These are phyloP conservation scores for Phytopythium sindhum DNA, from an alignment of 352 stramenopile genomes.

Conservation along the genomic window DNA sequence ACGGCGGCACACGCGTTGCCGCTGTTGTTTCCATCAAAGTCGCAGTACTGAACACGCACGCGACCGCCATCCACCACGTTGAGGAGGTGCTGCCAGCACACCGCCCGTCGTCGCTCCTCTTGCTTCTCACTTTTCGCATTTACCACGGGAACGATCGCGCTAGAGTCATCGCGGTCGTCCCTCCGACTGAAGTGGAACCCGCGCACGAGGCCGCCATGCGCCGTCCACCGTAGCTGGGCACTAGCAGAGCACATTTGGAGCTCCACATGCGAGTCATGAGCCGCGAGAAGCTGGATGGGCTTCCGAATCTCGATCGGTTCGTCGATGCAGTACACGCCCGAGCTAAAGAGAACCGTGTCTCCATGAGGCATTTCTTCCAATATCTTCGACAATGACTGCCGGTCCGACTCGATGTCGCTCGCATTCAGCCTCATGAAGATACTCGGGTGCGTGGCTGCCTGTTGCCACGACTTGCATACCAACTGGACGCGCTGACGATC, in stretches of 20 bases:
- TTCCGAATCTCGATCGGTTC: slow-evolving; percentile 43
- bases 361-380: slow-evolving; percentile 26
- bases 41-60: slow-evolving; percentile 57
- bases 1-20: slow-evolving; percentile 68
- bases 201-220: slow-evolving; percentile 53
- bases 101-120: slow-evolving; percentile 14
- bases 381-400: slow-evolving; percentile 19
- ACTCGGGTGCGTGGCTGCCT: slow-evolving; percentile 33
- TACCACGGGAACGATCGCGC: background rate
- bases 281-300: slow-evolving; percentile 43
- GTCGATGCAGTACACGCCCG: slow-evolving; percentile 61
- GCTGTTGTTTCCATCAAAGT: slow-evolving; percentile 59
- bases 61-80: slow-evolving; percentile 37
- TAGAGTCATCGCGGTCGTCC: slow-evolving; percentile 17
- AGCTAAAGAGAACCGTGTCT: slow-evolving; percentile 61
- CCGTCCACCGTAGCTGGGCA: slow-evolving; percentile 55
- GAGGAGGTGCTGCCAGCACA: slow-evolving; percentile 64
- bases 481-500: slow-evolving; percentile 43
- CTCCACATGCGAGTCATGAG: slow-evolving; percentile 60
- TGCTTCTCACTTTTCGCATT: background rate
- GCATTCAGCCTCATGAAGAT: slow-evolving; percentile 49
- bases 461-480: slow-evolving; percentile 56
- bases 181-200: slow-evolving; percentile 60
- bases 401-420: slow-evolving; percentile 36
- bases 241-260: slow-evolving; percentile 51